Percentiles rank a stretch among this genome's conserved stretches.
phyloP scores from a whole-genome alignment of 345 rosid genomes.

The Eucalyptus leucophloia region DNA sequence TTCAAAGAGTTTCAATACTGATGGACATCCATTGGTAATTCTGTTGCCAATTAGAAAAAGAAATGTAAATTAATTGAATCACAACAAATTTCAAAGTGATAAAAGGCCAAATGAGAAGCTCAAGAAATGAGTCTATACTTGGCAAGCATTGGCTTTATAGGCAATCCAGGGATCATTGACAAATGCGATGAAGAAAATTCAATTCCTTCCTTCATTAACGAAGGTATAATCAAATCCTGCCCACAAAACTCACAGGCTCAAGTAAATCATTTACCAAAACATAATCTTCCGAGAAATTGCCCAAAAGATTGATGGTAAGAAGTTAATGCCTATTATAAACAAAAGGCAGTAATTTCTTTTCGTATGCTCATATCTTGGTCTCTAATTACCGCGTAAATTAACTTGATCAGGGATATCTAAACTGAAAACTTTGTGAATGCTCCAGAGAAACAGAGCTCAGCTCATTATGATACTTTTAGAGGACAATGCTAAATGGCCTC shows the following conservation, averaged over 20 bases:
- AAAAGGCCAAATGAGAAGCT: neutral
- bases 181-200: conserved; percentile 58
- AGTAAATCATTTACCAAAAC: neutral
- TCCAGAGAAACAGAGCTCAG: neutral
- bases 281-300: neutral
- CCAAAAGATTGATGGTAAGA: neutral
- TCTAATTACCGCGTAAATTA: neutral
- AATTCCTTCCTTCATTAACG: conserved; percentile 49
- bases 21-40: conserved; percentile 62
- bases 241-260: neutral
- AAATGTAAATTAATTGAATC: neutral
- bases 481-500: neutral
- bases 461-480: neutral
- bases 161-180: conserved; percentile 77
- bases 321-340: neutral
- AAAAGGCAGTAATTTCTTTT: neutral
- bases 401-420: neutral
- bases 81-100: neutral
- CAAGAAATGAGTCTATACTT: conserved; percentile 25
- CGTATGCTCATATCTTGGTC: neutral
- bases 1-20: conserved; percentile 46
- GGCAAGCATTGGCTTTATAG: conserved; percentile 94
- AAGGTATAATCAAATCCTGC: conserved; percentile 73
- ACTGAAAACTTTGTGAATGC: neutral
- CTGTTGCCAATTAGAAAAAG: conserved; percentile 12